phyloP scores from a whole-genome alignment of 164 flowering plant species.

The Macadamia integrifolia region DNA sequence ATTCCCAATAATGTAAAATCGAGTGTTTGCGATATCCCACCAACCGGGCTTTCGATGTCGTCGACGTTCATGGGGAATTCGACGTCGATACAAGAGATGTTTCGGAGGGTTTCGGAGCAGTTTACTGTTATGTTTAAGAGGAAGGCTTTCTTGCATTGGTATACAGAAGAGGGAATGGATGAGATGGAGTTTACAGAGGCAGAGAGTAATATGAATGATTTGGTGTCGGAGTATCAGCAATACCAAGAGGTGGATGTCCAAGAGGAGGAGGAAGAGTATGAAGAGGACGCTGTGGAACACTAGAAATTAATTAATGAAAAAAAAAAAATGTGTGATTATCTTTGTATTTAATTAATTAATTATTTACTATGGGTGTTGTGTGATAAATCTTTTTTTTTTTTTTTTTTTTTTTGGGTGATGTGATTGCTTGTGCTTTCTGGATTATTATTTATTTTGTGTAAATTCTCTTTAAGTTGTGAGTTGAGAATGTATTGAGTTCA shows the following conservation, averaged over 20 bases:
- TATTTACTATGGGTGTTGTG: too few relatives aligned
- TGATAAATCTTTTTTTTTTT: too few relatives aligned
- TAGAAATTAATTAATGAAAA: too few relatives aligned
- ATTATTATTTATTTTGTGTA: too few relatives aligned
- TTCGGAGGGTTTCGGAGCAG: slow-evolving; percentile 14
- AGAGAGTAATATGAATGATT: slow-evolving; percentile 14
- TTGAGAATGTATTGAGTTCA: too few relatives aligned
- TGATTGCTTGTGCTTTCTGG: too few relatives aligned
- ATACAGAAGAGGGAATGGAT: slow-evolving; percentile 11
- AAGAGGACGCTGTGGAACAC: slow-evolving; percentile 5
- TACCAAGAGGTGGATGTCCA: slow-evolving; percentile 8
- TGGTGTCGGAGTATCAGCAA: slow-evolving; percentile 14
- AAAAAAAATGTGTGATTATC: too few relatives aligned
- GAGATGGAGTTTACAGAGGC: slow-evolving; percentile 12
- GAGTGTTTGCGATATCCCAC: slow-evolving; percentile 14
- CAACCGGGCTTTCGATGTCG: slow-evolving; percentile 15
- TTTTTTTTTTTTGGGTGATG: too few relatives aligned
- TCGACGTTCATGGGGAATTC: slow-evolving; percentile 19
- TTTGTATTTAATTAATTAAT: too few relatives aligned
- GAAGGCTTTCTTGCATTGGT: slow-evolving; percentile 14
- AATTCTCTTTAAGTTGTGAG: too few relatives aligned
- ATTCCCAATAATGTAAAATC: slow-evolving; percentile 19
- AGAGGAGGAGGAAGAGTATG: slow-evolving; percentile 11
- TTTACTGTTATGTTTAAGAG: slow-evolving; percentile 15
- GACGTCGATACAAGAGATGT: slow-evolving; percentile 18